Conservation (phyloP, 305 asterid species). For the Rubia tinctorum region DNA sequence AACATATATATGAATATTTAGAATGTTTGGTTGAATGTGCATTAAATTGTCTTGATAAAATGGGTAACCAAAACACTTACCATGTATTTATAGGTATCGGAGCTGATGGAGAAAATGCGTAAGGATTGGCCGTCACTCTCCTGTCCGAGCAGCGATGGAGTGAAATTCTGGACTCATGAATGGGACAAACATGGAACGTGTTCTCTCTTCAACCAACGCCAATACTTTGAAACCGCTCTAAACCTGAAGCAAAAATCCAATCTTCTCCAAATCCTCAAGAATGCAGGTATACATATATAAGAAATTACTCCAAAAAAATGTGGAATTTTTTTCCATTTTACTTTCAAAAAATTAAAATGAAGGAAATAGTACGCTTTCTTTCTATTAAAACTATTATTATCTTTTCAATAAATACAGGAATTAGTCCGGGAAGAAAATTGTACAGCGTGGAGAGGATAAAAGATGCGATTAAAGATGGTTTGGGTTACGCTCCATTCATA, state of each 20-base stretch:
- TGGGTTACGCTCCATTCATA: constrained; percentile 55
- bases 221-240: constrained; percentile 65
- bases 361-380: no score
- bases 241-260: constrained; percentile 56
- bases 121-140: constrained; percentile 82
- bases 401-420: constrained; percentile 28
- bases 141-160: constrained; percentile 68
- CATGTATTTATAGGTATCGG: constrained; percentile 40
- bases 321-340: no score
- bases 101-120: constrained; percentile 48
- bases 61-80: no score
- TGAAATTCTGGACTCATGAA: constrained; percentile 77
- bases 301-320: no score
- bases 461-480: constrained; percentile 49
- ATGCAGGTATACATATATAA: constrained; percentile 44
- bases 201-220: constrained; percentile 44
- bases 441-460: constrained; percentile 40
- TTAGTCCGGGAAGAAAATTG: constrained; percentile 52
- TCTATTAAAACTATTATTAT: no score
- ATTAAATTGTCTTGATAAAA: no score
- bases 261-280: constrained; percentile 49
- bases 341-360: no score
- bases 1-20: no score
- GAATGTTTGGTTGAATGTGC: no score
- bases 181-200: constrained; percentile 93